Evolutionary conservation across 495 filamentous ascomycete genomes (phyloP), one percentile per base, ranked within the genome.

Genomic region (Talaromyces wortmannii): DNA sequence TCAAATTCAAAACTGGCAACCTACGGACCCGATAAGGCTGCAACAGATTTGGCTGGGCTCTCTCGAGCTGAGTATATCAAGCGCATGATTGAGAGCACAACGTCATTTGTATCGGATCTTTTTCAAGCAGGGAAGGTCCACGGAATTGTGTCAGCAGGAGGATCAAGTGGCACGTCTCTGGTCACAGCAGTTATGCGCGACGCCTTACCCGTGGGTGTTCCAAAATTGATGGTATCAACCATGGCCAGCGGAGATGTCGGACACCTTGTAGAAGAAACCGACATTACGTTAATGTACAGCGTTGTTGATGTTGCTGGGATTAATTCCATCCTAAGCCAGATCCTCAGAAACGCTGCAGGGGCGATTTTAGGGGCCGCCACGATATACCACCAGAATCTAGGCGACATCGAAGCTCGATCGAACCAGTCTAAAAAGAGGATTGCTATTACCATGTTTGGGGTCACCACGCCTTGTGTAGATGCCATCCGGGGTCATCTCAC

Each of bases 371-470:
- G 77, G 2, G 84, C 85, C 75, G 80, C 78, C 0, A 55, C 50
- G 11, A 63, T 75, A 0, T 82, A 80, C 52, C 61, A 69, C n/a
- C 54, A 59, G 4, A 61, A n/a, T 31, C 48, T 17, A 11, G 45
- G 52, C 7, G 44, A 46, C 6, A 44, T 57, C 31, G 43, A 55
- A 6, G 15, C 31, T 50, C 8, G 23, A n/a, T 6, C 50, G 33
- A 2, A 78, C 68, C n/a, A 29, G 13, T 6, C 17, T 15, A 79
- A 76, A 59, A 75, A 66, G 17, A 59, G 73, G 0, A 70, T 88
- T 10, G 85, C 78, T 0, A 77, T 88, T 43, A 85, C 84, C 31
- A 88, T 89, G 86, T 90, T 88, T 60, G 86, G 86, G 7, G 85
- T 90, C 7, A 90, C 86, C 1, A 89, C 84, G 0, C 83, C 83